phyloP scores from a whole-genome alignment of 2,329 filamentous ascomycete genomes.

The Ascochyta viciae-villosae region DNA sequence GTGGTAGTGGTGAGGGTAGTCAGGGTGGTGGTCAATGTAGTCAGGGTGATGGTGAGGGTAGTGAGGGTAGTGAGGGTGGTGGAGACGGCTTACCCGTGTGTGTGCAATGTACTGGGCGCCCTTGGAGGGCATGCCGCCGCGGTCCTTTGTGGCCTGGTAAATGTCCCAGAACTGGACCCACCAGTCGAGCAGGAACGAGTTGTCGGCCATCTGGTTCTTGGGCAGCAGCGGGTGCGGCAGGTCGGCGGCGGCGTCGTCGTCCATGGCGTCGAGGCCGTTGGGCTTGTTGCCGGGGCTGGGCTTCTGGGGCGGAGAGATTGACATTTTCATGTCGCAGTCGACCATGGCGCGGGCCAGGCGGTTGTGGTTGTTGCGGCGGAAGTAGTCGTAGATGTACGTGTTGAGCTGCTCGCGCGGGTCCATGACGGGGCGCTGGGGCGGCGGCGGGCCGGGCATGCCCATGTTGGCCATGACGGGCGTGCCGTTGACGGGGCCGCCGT shows the following conservation, averaged over 20 bases:
- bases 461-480: slow-evolving; percentile 72
- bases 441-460: slow-evolving; percentile 38
- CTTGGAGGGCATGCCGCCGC: slow-evolving; percentile 30
- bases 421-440: slow-evolving; percentile 26
- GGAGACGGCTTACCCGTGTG: slow-evolving; percentile 71
- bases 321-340: slow-evolving; percentile 62
- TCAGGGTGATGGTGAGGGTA: too few relatives aligned
- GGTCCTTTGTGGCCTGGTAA: slow-evolving; percentile 78
- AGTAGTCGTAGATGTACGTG: slow-evolving; percentile 91
- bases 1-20: too few relatives aligned
- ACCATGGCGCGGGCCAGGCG: slow-evolving; percentile 75
- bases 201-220: slow-evolving; percentile 66
- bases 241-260: slow-evolving; percentile 86
- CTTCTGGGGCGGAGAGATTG: slow-evolving; percentile 63
- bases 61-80: too few relatives aligned
- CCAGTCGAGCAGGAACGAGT: slow-evolving; percentile 95
- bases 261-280: slow-evolving; percentile 73
- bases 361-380: slow-evolving; percentile 83
- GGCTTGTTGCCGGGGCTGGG: slow-evolving; percentile 71
- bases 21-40: too few relatives aligned
- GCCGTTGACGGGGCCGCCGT: slow-evolving; percentile 68
- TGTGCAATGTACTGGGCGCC: slow-evolving; percentile 78
- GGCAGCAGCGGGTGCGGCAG: slow-evolving; percentile 77
- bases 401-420: slow-evolving; percentile 68
- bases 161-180: slow-evolving; percentile 98